These are phyloP conservation scores for Colletotrichum ledebouriae DNA, from an alignment of 2,329 filamentous ascomycete species.

Conservation along the genomic window DNA sequence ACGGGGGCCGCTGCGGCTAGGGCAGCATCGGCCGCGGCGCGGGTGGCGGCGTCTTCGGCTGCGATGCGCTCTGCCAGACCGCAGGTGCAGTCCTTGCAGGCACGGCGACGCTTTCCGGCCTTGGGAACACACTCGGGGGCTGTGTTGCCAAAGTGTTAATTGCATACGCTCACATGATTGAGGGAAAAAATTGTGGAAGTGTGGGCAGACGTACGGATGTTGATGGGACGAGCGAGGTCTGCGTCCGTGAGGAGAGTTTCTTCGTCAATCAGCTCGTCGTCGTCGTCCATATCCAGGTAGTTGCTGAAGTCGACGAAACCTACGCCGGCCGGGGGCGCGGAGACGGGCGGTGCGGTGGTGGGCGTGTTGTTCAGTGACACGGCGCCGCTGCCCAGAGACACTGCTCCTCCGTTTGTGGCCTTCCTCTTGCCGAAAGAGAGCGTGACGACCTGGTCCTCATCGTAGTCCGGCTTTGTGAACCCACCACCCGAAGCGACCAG, in stretches of 20 bases:
- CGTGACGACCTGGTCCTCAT: slow-evolving; percentile 68
- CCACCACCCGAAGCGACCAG: slow-evolving; percentile 73
- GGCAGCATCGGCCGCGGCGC: slow-evolving; percentile 74
- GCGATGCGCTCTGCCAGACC: slow-evolving; percentile 81
- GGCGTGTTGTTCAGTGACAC: slow-evolving; percentile 50
- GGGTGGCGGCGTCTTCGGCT: slow-evolving; percentile 69
- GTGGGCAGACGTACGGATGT: slow-evolving; percentile 75
- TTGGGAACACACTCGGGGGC: slow-evolving; percentile 91
- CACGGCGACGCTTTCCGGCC: slow-evolving; percentile 84
- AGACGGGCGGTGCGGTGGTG: slow-evolving; percentile 57
- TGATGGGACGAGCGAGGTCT: slow-evolving; percentile 82
- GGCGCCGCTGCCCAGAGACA: slow-evolving; percentile 47
- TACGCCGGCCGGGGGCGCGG: slow-evolving; percentile 65
- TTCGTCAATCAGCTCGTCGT: slow-evolving; percentile 93
- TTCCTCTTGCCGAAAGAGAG: slow-evolving; percentile 58
- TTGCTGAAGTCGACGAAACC: slow-evolving; percentile 78
- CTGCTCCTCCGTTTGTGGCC: slow-evolving; percentile 46
- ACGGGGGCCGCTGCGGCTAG: slow-evolving; percentile 71
- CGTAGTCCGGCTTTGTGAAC: slow-evolving; percentile 79
- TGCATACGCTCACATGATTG: not conserved
- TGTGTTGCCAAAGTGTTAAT: slow-evolving; percentile 50
- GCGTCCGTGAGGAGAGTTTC: slow-evolving; percentile 87
- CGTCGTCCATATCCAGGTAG: slow-evolving; percentile 62
- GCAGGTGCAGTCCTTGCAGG: slow-evolving; percentile 90
- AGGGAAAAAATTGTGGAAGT: slow-evolving; percentile 13